Evolutionary conservation across 1,284 basidiomycete genomes (phyloP).

Genomic region (Coniferiporia sulphurascens): DNA sequence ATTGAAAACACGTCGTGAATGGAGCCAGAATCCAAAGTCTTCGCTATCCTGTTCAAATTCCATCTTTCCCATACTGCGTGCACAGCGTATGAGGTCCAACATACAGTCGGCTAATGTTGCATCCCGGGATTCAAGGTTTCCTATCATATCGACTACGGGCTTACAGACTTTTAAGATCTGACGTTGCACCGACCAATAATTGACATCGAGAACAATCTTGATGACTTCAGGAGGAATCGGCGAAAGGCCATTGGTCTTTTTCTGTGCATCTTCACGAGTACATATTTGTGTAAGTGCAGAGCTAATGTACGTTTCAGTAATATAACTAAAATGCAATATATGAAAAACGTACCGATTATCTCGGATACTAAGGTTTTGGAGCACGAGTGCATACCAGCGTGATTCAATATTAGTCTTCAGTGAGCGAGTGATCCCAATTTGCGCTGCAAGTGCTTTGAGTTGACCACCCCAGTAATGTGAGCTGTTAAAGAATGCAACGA

Average conservation of each 20-base stretch:
- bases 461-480: constrained; percentile 33
- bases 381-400: constrained; percentile 27
- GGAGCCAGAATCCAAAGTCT: too few species aligned
- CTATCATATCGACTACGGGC: too few species aligned
- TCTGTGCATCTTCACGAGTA: constrained; percentile 24
- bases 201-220: too few species aligned
- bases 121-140: too few species aligned
- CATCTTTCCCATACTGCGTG: too few species aligned
- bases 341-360: constrained; percentile 18
- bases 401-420: constrained; percentile 28
- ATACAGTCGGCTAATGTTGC: too few species aligned
- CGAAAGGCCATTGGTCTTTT: constrained; percentile 22
- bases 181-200: too few species aligned
- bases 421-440: constrained; percentile 17
- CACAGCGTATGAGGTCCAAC: too few species aligned
- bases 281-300: constrained; percentile 19
- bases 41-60: too few species aligned
- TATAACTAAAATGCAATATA: neutral
- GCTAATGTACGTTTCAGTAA: neutral
- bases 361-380: constrained; percentile 24
- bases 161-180: too few species aligned
- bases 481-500: constrained; percentile 30
- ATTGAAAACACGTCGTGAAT: too few species aligned
- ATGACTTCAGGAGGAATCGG: constrained; percentile 25
- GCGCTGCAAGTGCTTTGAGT: constrained; percentile 17